Evolutionary conservation across 257 asterid species (phyloP).

Genomic region (Cynanchum wilfordii): DNA sequence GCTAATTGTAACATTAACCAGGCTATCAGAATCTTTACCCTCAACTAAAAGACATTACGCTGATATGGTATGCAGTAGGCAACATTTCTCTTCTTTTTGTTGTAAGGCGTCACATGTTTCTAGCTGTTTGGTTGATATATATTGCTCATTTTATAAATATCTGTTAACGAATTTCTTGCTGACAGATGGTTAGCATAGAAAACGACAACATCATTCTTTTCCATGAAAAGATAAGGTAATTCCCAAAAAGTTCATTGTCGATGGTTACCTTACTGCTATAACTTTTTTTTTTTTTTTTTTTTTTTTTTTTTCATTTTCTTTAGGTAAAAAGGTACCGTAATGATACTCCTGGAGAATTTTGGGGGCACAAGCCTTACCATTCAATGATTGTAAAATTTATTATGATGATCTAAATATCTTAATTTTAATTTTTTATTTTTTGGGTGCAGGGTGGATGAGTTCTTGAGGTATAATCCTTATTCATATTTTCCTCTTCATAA

Average conservation of each 20-base stretch:
- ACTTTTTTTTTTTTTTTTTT: not conserved
- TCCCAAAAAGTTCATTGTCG: not conserved
- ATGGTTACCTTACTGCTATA: not conserved
- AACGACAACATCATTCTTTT: slow-evolving; percentile 68
- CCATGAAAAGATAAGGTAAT: slow-evolving; percentile 83
- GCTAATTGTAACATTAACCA: slow-evolving; percentile 66
- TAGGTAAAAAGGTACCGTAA: not conserved
- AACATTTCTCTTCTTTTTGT: slow-evolving; percentile 7
- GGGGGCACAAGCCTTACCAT: not conserved
- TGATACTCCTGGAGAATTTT: not conserved
- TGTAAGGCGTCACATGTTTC: not conserved
- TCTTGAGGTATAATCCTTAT: slow-evolving; percentile 55
- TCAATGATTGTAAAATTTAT: not conserved
- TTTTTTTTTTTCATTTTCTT: not conserved
- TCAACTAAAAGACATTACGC: slow-evolving; percentile 74
- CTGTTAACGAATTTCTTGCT: slow-evolving; percentile 10
- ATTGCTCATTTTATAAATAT: not conserved
- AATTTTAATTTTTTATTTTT: not conserved
- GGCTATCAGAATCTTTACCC: slow-evolving; percentile 54
- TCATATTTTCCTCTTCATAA: slow-evolving; percentile 11
- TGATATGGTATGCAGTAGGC: slow-evolving; percentile 56
- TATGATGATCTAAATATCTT: slow-evolving; percentile 13
- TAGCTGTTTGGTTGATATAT: not conserved
- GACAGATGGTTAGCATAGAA: slow-evolving; percentile 71
- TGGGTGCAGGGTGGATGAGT: slow-evolving; percentile 76